Base-by-base conservation (phyloP, 2,329 filamentous ascomycete species). In the Diaporthe citrichinensis region DNA sequence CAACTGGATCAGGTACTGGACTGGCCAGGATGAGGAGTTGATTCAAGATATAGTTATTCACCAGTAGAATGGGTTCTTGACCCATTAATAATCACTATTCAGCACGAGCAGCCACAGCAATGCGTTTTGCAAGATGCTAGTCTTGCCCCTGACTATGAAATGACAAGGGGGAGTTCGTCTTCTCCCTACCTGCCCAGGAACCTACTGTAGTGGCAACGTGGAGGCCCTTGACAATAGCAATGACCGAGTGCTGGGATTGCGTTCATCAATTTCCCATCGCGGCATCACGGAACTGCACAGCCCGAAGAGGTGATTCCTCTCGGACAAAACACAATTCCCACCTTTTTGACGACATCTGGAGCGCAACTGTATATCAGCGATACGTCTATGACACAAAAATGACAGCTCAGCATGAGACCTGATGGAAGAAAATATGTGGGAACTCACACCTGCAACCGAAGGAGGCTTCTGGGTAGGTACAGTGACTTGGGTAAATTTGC, bases 1-100 rank as follows among this genome's bases (percentile, higher is more conserved):
- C 73, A 91, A 93, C 79, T 94, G 90, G 88, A 92, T 93, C 79
- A 93, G 93, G 82, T 87, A 88, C 79, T 87, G 65, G 65, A 68
- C 65, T 28, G 65, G 65, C 17, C 65, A 69, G 34, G 65, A 69
- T 23, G 65, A 69, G 15, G 49, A 55, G n/a, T 41, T 69, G 65
- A 69, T 69, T 17, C 65, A 69, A 49, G 65, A 69, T 55, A 69
- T 55, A 28, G 49, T 69, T 28, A 69, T 69, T 31, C 46, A 69
- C 17, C 65, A 68, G 34, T 68, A 68, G 65, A 68, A 51, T 17
- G n/a, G 36, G 39, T 6, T 6, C 4, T 31, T 46, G 25, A 46
- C 59, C 39, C 39, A 10, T 20, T 25, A 25, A 25, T 36, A 25
- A 12, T 15, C 8, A 53, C 3, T 53, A 1, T 12, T 53, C 31